A percentile compares a stretch with the other conserved stretches of the same genome.
Evolutionary conservation across 805 yeast species (phyloP).

Genomic region (Grigorovia jiainica): DNA sequence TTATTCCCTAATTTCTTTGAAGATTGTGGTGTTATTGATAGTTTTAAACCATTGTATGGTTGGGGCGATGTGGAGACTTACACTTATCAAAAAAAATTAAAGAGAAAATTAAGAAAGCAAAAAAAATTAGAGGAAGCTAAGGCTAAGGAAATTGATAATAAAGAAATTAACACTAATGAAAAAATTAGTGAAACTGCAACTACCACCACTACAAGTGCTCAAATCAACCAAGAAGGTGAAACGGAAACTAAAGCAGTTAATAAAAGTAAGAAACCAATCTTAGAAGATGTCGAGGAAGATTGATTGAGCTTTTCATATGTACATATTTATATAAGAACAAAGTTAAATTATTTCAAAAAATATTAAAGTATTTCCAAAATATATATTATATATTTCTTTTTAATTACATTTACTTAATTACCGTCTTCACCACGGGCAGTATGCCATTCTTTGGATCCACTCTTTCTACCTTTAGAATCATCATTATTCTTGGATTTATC

Average conservation of each 20-base stretch:
- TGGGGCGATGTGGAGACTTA: slow-evolving; percentile 49
- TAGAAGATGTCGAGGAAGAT: slow-evolving; percentile 3
- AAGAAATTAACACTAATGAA: slow-evolving; percentile 2
- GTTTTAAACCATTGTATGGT: slow-evolving; percentile 82
- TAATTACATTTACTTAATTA: too few species aligned
- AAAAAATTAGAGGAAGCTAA: slow-evolving; percentile 6
- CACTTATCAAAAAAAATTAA: slow-evolving; percentile 24
- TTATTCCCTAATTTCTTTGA: slow-evolving; percentile 91
- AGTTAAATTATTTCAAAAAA: too few species aligned
- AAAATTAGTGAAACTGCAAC: neutral
- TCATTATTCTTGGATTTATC: neutral
- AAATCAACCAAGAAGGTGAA: slow-evolving; percentile 1
- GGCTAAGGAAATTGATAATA: neutral
- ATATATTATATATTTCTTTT: too few species aligned
- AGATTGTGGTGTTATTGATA: slow-evolving; percentile 88
- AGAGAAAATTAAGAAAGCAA: slow-evolving; percentile 23
- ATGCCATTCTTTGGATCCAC: slow-evolving; percentile 75
- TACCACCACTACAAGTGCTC: neutral
- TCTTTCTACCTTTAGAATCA: slow-evolving; percentile 40
- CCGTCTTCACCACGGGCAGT: slow-evolving; percentile 73
- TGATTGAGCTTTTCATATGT: neutral
- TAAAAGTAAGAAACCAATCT: neutral
- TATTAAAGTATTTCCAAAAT: too few species aligned
- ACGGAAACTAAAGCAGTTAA: neutral
- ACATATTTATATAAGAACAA: neutral